These are phyloP conservation scores for Phanerochaete carnosa DNA, from an alignment of 768 basidiomycete genomes.

Conservation along the genomic window DNA sequence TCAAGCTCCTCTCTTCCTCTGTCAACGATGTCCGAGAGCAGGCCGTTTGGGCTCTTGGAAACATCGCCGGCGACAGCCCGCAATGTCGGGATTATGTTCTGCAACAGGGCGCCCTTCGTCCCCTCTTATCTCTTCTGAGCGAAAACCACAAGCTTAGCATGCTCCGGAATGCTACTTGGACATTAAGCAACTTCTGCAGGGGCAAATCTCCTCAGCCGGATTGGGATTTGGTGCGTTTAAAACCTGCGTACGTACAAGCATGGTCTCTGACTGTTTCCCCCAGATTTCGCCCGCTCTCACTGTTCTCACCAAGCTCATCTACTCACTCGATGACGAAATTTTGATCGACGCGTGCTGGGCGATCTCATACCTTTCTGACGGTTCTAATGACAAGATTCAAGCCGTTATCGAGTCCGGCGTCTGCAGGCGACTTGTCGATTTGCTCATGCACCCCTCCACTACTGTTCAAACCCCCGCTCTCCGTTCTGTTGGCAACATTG, in stretches of 20 bases:
- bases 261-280: neutral
- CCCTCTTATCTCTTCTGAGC: constrained; percentile 84
- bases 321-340: constrained; percentile 98
- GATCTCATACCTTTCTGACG: constrained; percentile 98
- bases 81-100: constrained; percentile 97
- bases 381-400: constrained; percentile 99
- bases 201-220: constrained; percentile 98
- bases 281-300: constrained; percentile 96
- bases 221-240: constrained; percentile 84
- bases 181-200: constrained; percentile 97
- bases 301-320: constrained; percentile 97
- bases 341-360: constrained; percentile 99
- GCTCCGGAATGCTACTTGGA: constrained; percentile 99
- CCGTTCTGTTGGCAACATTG: constrained; percentile 98
- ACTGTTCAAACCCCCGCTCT: constrained; percentile 98
- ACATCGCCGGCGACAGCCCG: constrained; percentile 98
- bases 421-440: constrained; percentile 93
- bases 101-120: constrained; percentile 87
- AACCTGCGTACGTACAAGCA: neutral
- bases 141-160: constrained; percentile 99
- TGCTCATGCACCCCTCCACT: constrained; percentile 91
- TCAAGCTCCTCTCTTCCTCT: constrained; percentile 90
- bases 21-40: constrained; percentile 98
- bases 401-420: constrained; percentile 99
- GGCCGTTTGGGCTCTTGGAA: constrained; percentile 98